phyloP scores from a whole-genome alignment of 164 flowering plant genomes.

The Protea cynaroides region DNA sequence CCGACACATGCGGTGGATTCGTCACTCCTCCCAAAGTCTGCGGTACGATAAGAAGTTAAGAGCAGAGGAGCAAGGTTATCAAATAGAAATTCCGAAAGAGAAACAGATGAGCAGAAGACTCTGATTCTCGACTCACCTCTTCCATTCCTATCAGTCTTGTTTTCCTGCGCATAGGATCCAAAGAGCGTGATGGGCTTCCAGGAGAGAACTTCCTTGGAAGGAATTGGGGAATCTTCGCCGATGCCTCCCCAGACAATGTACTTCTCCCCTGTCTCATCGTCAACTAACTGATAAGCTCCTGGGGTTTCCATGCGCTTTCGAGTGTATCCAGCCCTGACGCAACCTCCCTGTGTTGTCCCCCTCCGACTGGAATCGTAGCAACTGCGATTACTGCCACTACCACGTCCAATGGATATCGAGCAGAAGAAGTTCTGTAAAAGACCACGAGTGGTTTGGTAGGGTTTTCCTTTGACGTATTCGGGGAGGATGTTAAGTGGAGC shows the following conservation, averaged over 20 bases:
- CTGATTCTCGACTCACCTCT: too few relatives aligned
- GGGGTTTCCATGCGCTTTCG: constrained; percentile 38
- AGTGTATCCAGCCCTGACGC: constrained; percentile 29
- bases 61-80: not conserved
- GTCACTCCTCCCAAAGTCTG: constrained; percentile 1
- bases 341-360: constrained; percentile 8
- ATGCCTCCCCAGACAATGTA: constrained; percentile 48
- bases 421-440: not conserved
- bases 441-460: not conserved
- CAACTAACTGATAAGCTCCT: constrained; percentile 49
- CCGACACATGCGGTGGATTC: constrained; percentile 4
- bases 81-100: not conserved
- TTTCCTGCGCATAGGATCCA: too few relatives aligned
- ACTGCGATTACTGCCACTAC: not conserved
- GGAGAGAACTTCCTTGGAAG: constrained; percentile 36
- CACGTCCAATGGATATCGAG: not conserved
- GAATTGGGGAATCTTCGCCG: constrained; percentile 19
- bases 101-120: too few relatives aligned
- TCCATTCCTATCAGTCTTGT: too few relatives aligned
- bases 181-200: constrained; percentile 30
- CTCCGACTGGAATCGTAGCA: not conserved
- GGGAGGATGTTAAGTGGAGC: constrained; percentile 14
- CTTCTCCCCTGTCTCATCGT: constrained; percentile 45
- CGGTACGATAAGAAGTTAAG: not conserved
- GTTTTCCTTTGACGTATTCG: not conserved